Evolutionary conservation across 2,329 filamentous ascomycete species (phyloP), one percentile per base, ranked within the genome.

Genomic region (Aspergillus udagawae): DNA sequence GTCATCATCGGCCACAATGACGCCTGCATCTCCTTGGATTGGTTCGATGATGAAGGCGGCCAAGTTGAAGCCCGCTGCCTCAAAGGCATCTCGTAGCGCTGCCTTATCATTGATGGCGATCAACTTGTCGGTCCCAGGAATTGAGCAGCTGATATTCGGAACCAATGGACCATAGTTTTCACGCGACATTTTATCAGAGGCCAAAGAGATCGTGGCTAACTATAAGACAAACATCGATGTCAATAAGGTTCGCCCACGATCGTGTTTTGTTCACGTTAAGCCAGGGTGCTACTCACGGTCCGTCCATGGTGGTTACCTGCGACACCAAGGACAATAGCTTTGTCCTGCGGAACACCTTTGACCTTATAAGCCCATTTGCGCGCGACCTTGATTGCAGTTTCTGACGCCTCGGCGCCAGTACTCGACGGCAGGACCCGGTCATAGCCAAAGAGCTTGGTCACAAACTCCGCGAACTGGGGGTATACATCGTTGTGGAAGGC

Each of bases 381-480:
- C 58, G 93, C 93, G 76, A 97, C 86, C 83, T 97, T 97, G 78
- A 97, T 87, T 12, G 89, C 92, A 0, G 93, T 97, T 82, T 97
- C 93, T 35, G 96, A 92, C 8, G 93, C 93, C 78, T 97, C 93
- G 23, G 93, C 93, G 58, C 93, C 93, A 1, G 93, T 97, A 81
- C 97, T 97, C 92, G 97, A 97, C 63, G 93, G 93, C 74, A 97
- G 78, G 32, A 96, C 91, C 93, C 97, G 97, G 76, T 97, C 93
- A 73, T 95, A 97, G 60, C 91, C 92, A 73, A 97, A 96, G 72
- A 90, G 87, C 64, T 85, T 78, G 66, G 90, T 92, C 62, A 96
- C 88, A 78, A 94, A 96, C 77, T 96, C 88, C 6, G 93, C 93
- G 82, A 96, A 97, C 63, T 89, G 87, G 57, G 93, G 94, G 79